A percentile compares a stretch with the other conserved stretches of the same genome.
Evolutionary conservation across 441 rosid genomes (phyloP).

Genomic region (Adansonia grandidieri): DNA sequence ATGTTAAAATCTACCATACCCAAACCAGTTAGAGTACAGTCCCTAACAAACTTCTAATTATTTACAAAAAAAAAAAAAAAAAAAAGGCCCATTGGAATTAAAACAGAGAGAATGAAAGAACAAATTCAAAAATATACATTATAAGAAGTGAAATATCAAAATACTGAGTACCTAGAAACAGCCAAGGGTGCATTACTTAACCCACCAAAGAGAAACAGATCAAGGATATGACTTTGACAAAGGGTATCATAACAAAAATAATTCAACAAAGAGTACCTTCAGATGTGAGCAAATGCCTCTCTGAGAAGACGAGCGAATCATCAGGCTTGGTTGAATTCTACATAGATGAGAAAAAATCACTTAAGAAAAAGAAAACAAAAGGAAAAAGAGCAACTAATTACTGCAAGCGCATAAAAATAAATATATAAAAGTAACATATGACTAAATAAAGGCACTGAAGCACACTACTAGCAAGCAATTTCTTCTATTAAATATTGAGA

Average conservation of each 20-base stretch:
- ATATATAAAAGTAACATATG: background rate
- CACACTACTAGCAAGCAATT: background rate
- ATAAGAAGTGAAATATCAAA: background rate
- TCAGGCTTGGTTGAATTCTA: constrained; percentile 48
- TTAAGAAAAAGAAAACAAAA: background rate
- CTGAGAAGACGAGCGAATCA: constrained; percentile 42
- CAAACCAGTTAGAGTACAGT: background rate
- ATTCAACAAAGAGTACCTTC: constrained; percentile 53
- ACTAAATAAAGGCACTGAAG: background rate
- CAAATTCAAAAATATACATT: background rate
- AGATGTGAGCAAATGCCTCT: constrained; percentile 32
- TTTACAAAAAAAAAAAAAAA: background rate
- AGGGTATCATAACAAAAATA: constrained; percentile 19
- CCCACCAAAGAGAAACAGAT: background rate
- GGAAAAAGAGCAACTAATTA: background rate
- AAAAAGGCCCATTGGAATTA: background rate
- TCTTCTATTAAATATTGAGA: background rate
- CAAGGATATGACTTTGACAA: background rate
- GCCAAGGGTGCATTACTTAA: constrained; percentile 1
- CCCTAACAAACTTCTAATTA: background rate
- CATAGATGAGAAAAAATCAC: constrained; percentile 24
- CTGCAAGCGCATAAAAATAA: background rate
- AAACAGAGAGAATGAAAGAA: background rate
- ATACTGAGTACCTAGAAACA: background rate
- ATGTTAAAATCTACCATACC: background rate